phyloP scores from a whole-genome alignment of 225 moss, liverwort and hornwort species.

The Sphagnum tenellum region DNA sequence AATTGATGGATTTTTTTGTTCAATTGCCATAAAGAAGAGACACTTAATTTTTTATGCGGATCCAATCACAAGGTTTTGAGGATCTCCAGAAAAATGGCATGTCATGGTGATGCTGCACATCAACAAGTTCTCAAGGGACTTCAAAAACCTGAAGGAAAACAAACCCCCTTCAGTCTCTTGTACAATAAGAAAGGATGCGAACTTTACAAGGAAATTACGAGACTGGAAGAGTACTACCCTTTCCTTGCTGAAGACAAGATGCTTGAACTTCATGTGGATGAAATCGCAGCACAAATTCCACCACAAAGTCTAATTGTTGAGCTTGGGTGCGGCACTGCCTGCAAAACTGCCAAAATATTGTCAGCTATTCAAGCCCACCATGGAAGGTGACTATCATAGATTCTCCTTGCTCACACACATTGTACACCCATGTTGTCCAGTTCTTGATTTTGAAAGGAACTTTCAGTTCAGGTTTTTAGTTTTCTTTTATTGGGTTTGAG shows the following conservation, averaged over 20 bases:
- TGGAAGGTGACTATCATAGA: constrained; percentile 26
- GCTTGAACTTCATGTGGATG: constrained; percentile 28
- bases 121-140: constrained; percentile 29
- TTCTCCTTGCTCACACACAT: not conserved
- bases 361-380: constrained; percentile 45
- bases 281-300: constrained; percentile 44
- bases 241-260: constrained; percentile 60
- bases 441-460: not conserved
- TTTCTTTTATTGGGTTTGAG: too few species aligned
- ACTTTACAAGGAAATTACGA: constrained; percentile 69
- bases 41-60: not conserved
- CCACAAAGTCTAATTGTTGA: constrained; percentile 63
- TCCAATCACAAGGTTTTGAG: too few species aligned
- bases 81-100: not conserved
- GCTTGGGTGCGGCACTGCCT: constrained; percentile 89
- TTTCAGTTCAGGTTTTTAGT: not conserved
- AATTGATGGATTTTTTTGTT: too few species aligned
- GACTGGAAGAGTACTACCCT: constrained; percentile 77
- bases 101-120: not conserved
- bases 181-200: constrained; percentile 69
- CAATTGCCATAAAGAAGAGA: too few species aligned
- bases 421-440: not conserved
- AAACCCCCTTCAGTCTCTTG: constrained; percentile 51
- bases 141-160: constrained; percentile 5
- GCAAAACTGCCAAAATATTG: constrained; percentile 57